phyloP scores from a whole-genome alignment of 164 flowering plant genomes.

The Umbilicus rupestris region DNA sequence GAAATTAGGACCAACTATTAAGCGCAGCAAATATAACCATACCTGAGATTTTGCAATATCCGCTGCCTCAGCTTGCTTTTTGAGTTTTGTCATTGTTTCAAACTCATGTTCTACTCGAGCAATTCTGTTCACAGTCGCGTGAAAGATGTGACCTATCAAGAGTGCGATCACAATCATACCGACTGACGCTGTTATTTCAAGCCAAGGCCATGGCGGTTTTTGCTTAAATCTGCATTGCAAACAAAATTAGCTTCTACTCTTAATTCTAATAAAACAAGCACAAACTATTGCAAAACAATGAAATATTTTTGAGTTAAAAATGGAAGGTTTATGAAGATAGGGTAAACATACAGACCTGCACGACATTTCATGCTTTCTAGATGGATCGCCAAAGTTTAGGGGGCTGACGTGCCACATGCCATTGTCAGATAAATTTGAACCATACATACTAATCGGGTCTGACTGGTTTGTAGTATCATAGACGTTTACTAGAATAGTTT shows the following conservation, averaged over 20 bases:
- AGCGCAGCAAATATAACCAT: constrained; percentile 14
- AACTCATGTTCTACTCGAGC: constrained; percentile 80
- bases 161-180: constrained; percentile 65
- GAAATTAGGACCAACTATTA: background rate
- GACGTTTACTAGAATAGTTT: constrained; percentile 79
- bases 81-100: constrained; percentile 66
- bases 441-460: constrained; percentile 16
- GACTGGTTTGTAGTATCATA: constrained; percentile 73
- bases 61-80: constrained; percentile 79
- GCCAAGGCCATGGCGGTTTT: constrained; percentile 67
- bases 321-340: background rate
- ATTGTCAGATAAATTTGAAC: constrained; percentile 4
- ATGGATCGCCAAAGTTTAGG: constrained; percentile 87
- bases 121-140: constrained; percentile 69
- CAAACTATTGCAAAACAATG: background rate
- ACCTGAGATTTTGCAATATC: constrained; percentile 71
- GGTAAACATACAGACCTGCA: constrained; percentile 59
- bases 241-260: constrained; percentile 3
- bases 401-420: constrained; percentile 11
- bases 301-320: background rate
- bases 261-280: background rate
- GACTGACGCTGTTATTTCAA: constrained; percentile 45
- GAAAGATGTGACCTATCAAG: constrained; percentile 64
- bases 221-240: constrained; percentile 60
- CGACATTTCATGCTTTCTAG: constrained; percentile 85